These are phyloP conservation scores for Paecilomyces fulvus DNA, from an alignment of 2,329 filamentous ascomycete genomes.

Conservation along the genomic window DNA sequence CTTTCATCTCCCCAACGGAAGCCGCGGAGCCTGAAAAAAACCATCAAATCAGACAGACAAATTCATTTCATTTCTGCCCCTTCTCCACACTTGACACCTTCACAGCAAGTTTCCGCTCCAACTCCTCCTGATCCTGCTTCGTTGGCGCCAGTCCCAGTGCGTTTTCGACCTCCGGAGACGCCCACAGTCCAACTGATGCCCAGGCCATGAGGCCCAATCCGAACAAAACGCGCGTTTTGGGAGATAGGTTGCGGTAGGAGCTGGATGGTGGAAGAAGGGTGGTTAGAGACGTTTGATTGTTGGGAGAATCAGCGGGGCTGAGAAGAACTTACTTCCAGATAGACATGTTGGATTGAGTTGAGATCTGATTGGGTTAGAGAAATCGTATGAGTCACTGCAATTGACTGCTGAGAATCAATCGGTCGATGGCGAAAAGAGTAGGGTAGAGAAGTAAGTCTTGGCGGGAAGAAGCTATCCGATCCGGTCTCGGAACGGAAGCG, in stretches of 20 bases:
- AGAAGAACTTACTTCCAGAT: conserved; percentile 29
- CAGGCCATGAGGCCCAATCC: conserved; percentile 70
- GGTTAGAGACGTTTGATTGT: not conserved
- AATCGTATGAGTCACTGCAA: not conserved
- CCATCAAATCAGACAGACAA: not conserved
- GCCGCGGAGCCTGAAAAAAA: not conserved
- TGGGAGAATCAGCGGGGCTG: not conserved
- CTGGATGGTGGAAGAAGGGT: conserved; percentile 27
- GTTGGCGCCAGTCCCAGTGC: conserved; percentile 64
- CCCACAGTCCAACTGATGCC: conserved; percentile 63
- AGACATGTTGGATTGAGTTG: conserved; percentile 18
- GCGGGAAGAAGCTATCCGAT: not conserved
- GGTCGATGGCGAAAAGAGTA: not conserved
- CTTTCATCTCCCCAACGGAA: not conserved
- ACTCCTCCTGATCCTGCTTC: conserved; percentile 60
- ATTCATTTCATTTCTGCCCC: conserved; percentile 13
- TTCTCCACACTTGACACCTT: conserved; percentile 25
- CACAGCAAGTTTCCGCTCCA: conserved; percentile 41
- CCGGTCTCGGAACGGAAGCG: not conserved
- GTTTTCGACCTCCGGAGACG: conserved; percentile 65
- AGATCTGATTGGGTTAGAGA: no score
- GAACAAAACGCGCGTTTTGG: conserved; percentile 61
- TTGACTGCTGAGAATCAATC: not conserved
- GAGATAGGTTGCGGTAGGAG: conserved; percentile 62
- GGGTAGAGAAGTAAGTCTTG: not conserved